Evolutionary conservation across 2,329 filamentous ascomycete species (phyloP), one percentile per base, ranked within the genome.

Genomic region (Lachnellula occidentalis): DNA sequence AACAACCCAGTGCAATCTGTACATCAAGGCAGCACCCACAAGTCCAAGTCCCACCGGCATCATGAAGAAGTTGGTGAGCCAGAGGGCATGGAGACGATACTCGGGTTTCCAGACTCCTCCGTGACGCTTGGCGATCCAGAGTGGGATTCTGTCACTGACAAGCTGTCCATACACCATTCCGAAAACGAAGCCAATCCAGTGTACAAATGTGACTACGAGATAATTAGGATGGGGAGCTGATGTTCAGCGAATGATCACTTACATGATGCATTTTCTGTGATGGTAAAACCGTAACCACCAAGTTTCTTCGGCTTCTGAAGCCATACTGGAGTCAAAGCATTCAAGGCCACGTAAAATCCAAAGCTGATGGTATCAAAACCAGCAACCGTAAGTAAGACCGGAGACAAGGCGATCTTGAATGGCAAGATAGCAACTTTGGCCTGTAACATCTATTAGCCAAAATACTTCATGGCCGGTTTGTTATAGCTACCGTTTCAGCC

Each of bases 251-350:
- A 8, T 39, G 7, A 4, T 24, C 5, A 47, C 47, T 54, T 50
- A 60, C 55, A 60, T 8, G 66, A 67, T 1, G 73, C 72, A 31
- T 71, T 74, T 51, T 74, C 69, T 15, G 69, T 61, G 0, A 72
- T 64, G 0, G 68, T 68, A 57, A 76, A 76, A 14, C 72, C 73
- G 59, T 76, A 76, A 1, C 74, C 74, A 22, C 71, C 72, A 4
- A 57, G 61, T 5, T 61, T 60, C 15, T 64, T 54, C 1, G 73
- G 70, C 22, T 66, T 65, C 54, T 74, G 72, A 5, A 76, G 67
- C 65, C 69, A 74, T 34, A 62, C 59, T 4, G 64, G 60, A 3
- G 58, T 54, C 5, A 60, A 55, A 3, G 59, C 46, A 43, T 58
- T 62, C 53, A 62, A 58, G 15, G 66, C 60, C 34, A 64, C 52